Conservation (phyloP, 2,329 filamentous ascomycete genomes). For the Neophaeococcomyces mojaviensis region DNA sequence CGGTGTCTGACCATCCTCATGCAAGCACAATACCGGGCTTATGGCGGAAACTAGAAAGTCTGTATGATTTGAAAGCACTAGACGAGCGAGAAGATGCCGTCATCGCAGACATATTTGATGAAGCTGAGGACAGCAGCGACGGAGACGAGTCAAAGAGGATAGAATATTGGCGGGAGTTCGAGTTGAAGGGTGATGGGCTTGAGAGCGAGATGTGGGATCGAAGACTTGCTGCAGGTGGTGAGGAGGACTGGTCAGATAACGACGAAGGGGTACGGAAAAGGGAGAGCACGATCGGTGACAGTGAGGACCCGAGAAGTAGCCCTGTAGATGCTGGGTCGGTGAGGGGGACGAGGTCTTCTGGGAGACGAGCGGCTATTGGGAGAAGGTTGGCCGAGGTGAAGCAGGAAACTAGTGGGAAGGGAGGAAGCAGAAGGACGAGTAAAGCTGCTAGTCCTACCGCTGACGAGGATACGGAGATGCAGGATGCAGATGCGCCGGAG, state of each 20-base stretch:
- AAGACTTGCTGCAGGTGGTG: slow-evolving; percentile 33
- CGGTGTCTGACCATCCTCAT: slow-evolving; percentile 55
- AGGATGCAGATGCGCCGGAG: slow-evolving; percentile 22
- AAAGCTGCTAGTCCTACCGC: slow-evolving; percentile 20
- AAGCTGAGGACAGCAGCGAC: background rate
- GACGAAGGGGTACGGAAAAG: slow-evolving; percentile 23
- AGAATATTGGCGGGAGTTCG: slow-evolving; percentile 60
- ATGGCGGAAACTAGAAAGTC: slow-evolving; percentile 74
- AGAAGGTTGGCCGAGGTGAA: slow-evolving; percentile 29
- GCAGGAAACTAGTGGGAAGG: slow-evolving; percentile 32
- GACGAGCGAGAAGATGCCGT: slow-evolving; percentile 69
- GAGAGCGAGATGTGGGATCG: slow-evolving; percentile 43
- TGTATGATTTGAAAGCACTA: slow-evolving; percentile 79
- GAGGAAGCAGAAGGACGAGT: slow-evolving; percentile 21
- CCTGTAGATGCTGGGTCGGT: slow-evolving; percentile 12
- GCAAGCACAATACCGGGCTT: slow-evolving; percentile 71
- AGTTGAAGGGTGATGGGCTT: slow-evolving; percentile 48
- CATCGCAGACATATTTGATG: slow-evolving; percentile 40
- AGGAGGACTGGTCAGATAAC: slow-evolving; percentile 10
- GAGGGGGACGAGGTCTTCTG: slow-evolving; percentile 27
- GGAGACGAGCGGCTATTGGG: background rate
- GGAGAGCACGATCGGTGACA: slow-evolving; percentile 40
- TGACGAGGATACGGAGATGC: slow-evolving; percentile 28
- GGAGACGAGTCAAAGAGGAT: slow-evolving; percentile 37
- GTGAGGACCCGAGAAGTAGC: slow-evolving; percentile 34